Evolutionary conservation across 306 rosid species (phyloP).

Genomic region (Parietaria judaica): DNA sequence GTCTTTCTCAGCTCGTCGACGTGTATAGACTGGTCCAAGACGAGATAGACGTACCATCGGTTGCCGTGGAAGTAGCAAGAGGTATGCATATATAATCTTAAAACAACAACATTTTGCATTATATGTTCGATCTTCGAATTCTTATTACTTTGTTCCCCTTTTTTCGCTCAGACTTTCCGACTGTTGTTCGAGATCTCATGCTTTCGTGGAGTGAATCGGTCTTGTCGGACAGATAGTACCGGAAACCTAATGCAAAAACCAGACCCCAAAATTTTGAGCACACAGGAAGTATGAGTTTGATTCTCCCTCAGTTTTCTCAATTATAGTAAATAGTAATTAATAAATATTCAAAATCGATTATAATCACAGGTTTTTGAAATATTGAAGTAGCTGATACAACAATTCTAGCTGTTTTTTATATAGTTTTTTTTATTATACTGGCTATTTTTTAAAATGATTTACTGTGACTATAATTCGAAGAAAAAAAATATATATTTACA

Average conservation of each 20-base stretch:
- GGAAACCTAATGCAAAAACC: slow-evolving; percentile 22
- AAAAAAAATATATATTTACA: too few species aligned
- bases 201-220: slow-evolving; percentile 83
- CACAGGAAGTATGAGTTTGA: neutral
- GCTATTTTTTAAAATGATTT: too few species aligned
- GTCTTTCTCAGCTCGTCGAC: slow-evolving; percentile 61
- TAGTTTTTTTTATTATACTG: too few species aligned
- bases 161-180: slow-evolving; percentile 54
- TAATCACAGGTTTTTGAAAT: too few species aligned
- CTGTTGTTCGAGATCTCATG: slow-evolving; percentile 63
- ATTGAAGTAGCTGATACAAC: too few species aligned
- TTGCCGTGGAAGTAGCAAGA: slow-evolving; percentile 82
- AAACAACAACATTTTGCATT: neutral
- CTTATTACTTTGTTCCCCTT: neutral
- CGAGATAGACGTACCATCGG: slow-evolving; percentile 72
- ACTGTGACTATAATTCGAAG: too few species aligned
- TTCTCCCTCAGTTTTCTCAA: neutral
- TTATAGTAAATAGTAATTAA: neutral
- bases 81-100: slow-evolving; percentile 30
- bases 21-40: slow-evolving; percentile 86
- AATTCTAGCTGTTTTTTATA: too few species aligned
- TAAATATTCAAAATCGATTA: too few species aligned
- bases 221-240: slow-evolving; percentile 56
- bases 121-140: neutral
- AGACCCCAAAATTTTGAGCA: slow-evolving; percentile 6